Evolutionary conservation across 495 filamentous ascomycete species (phyloP).

Genomic region (Darksidea phi): DNA sequence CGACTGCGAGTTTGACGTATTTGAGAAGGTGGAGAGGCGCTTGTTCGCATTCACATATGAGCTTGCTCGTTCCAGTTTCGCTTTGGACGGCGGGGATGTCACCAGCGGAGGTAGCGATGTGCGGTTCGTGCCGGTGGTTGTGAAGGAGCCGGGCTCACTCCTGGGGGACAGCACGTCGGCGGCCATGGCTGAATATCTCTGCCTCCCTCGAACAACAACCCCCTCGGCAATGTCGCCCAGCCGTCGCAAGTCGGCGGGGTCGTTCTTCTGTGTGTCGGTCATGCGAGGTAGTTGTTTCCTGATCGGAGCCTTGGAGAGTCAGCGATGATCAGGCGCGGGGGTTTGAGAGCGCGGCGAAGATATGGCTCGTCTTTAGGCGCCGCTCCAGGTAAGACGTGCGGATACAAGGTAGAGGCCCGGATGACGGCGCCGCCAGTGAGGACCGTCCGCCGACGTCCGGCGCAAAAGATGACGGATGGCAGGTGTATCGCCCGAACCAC

Average conservation of each 20-base stretch:
- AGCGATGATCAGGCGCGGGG: constrained; percentile 7
- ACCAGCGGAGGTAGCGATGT: constrained; percentile 63
- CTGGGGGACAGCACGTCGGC: constrained; percentile 41
- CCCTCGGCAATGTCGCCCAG: constrained; percentile 29
- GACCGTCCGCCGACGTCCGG: no score
- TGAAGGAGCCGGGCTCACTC: constrained; percentile 46
- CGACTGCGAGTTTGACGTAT: constrained; percentile 55
- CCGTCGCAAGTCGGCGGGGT: constrained; percentile 14
- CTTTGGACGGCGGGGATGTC: constrained; percentile 58
- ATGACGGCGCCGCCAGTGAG: no score
- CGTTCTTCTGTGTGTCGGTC: constrained; percentile 19
- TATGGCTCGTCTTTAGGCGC: neutral
- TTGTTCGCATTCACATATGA: constrained; percentile 35
- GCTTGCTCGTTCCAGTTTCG: constrained; percentile 59
- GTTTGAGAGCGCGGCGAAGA: constrained; percentile 1
- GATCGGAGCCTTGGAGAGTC: constrained; percentile 1
- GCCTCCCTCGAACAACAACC: constrained; percentile 23
- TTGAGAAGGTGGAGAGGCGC: constrained; percentile 59
- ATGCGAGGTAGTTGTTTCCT: constrained; percentile 19
- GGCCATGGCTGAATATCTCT: constrained; percentile 32
- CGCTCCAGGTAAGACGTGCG: neutral
- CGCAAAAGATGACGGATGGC: neutral
- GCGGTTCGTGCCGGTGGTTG: constrained; percentile 53
- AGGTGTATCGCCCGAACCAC: constrained; percentile 15
- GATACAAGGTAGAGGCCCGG: neutral